phyloP scores from a whole-genome alignment of 139 green algal species.

The Chlorella sp. region DNA sequence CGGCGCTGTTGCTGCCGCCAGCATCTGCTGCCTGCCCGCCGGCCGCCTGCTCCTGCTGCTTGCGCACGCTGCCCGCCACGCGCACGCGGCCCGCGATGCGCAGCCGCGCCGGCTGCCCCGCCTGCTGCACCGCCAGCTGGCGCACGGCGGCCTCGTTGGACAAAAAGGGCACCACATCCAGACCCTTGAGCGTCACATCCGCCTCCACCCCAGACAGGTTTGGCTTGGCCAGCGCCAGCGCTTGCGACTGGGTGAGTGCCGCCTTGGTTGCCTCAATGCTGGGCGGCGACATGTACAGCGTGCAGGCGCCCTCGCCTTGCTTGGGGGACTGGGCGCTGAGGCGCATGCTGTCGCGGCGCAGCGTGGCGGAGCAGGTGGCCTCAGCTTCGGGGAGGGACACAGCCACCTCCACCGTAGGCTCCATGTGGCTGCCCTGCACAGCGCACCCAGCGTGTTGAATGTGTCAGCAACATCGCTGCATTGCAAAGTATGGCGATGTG shows the following conservation, averaged over 20 bases:
- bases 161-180: constrained; percentile 77
- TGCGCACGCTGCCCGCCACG: constrained; percentile 34
- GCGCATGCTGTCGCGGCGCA: constrained; percentile 43
- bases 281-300: constrained; percentile 53
- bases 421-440: constrained; percentile 66
- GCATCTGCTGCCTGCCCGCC: not conserved
- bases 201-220: constrained; percentile 52
- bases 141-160: constrained; percentile 34
- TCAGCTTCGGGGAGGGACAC: constrained; percentile 61
- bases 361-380: constrained; percentile 39
- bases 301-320: constrained; percentile 46
- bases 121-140: constrained; percentile 33
- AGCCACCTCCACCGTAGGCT: constrained; percentile 63
- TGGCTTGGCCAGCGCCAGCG: constrained; percentile 53
- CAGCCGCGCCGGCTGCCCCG: constrained; percentile 58
- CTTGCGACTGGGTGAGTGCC: constrained; percentile 59
- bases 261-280: constrained; percentile 46
- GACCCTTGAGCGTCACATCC: constrained; percentile 55
- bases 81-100: constrained; percentile 45
- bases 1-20: not conserved
- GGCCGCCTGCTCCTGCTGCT: not conserved
- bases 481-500: too few species aligned
- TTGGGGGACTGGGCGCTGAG: constrained; percentile 45
- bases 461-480: too few species aligned
- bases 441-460: too few species aligned